These are phyloP conservation scores for Aspergillus pseudoterreus DNA, from an alignment of 2,329 filamentous ascomycete genomes.

Conservation along the genomic window DNA sequence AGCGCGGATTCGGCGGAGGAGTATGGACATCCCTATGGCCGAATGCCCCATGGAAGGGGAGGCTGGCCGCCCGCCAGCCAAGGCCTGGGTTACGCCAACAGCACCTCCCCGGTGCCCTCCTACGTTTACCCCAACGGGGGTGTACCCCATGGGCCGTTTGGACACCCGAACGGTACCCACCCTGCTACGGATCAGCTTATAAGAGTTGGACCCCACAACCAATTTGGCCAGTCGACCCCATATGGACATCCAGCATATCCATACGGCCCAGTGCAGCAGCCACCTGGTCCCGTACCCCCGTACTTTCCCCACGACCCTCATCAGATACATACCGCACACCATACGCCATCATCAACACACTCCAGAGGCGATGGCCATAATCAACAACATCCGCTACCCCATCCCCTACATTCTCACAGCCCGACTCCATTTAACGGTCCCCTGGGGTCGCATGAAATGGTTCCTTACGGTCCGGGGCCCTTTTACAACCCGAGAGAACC, in stretches of 20 bases:
- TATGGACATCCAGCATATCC: slow-evolving; percentile 27
- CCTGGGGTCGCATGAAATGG: slow-evolving; percentile 33
- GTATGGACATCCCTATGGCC: slow-evolving; percentile 49
- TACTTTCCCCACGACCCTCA: slow-evolving; percentile 29
- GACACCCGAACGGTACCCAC: slow-evolving; percentile 22
- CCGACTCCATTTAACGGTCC: slow-evolving; percentile 29
- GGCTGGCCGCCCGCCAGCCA: slow-evolving; percentile 30
- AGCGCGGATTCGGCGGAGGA: slow-evolving; percentile 65
- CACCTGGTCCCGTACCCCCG: slow-evolving; percentile 24
- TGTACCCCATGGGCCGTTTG: slow-evolving; percentile 22
- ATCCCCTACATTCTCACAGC: slow-evolving; percentile 23
- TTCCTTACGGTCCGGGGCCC: slow-evolving; percentile 32
- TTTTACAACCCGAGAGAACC: slow-evolving; percentile 35
- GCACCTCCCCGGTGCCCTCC: slow-evolving; percentile 38
- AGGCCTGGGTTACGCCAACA: slow-evolving; percentile 36
- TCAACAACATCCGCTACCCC: slow-evolving; percentile 28
- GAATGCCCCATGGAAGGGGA: slow-evolving; percentile 29
- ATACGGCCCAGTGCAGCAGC: slow-evolving; percentile 27
- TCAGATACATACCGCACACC: slow-evolving; percentile 23
- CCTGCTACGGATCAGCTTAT: slow-evolving; percentile 32
- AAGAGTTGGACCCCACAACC: slow-evolving; percentile 25
- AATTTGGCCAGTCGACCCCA: slow-evolving; percentile 18
- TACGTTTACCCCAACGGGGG: slow-evolving; percentile 32
- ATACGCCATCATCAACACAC: slow-evolving; percentile 16
- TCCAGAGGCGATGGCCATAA: slow-evolving; percentile 28